These are phyloP conservation scores for Talaromyces islandicus DNA, from an alignment of 2,329 filamentous ascomycete species.

Conservation along the genomic window DNA sequence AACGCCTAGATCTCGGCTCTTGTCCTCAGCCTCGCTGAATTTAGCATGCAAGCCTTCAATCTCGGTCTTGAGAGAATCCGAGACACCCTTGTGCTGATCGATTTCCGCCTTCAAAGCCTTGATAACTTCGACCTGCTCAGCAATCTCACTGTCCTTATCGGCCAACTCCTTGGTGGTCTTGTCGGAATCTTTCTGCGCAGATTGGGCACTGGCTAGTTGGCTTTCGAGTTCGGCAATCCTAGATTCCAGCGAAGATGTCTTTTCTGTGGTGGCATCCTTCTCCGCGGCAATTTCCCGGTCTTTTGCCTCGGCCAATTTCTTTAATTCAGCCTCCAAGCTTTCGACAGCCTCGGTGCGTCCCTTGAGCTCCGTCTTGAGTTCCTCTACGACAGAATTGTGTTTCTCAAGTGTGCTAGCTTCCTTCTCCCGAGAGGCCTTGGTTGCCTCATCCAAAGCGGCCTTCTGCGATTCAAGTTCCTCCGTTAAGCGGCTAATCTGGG, in stretches of 20 bases:
- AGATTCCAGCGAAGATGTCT: constrained; percentile 24
- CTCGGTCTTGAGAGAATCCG: constrained; percentile 28
- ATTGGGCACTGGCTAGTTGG: constrained; percentile 28
- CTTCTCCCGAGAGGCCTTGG: constrained; percentile 21
- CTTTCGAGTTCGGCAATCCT: constrained; percentile 30
- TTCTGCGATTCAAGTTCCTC: constrained; percentile 27
- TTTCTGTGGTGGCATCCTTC: constrained; percentile 25
- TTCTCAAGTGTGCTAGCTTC: constrained; percentile 26
- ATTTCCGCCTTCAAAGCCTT: constrained; percentile 14
- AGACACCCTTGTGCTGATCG: constrained; percentile 17
- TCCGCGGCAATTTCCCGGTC: constrained; percentile 29
- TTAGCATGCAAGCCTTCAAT: constrained; percentile 21
- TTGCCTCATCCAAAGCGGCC: constrained; percentile 21
- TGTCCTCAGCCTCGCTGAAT: constrained; percentile 16
- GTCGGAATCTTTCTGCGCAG: constrained; percentile 20
- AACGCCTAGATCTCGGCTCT: constrained; percentile 23
- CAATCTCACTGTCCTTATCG: constrained; percentile 32
- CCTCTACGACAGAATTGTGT: constrained; percentile 1
- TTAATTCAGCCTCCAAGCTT: constrained; percentile 33
- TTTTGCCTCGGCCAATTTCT: constrained; percentile 29
- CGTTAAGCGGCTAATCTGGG: constrained; percentile 25
- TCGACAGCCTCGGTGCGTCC: constrained; percentile 32
- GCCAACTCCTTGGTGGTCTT: constrained; percentile 22
- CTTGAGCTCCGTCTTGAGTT: constrained; percentile 28
- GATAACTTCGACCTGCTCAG: constrained; percentile 18